Evolutionary conservation across 176 grass and related monocot species (phyloP), one percentile per base, ranked within the genome.

Genomic region (Triticum monococcum): DNA sequence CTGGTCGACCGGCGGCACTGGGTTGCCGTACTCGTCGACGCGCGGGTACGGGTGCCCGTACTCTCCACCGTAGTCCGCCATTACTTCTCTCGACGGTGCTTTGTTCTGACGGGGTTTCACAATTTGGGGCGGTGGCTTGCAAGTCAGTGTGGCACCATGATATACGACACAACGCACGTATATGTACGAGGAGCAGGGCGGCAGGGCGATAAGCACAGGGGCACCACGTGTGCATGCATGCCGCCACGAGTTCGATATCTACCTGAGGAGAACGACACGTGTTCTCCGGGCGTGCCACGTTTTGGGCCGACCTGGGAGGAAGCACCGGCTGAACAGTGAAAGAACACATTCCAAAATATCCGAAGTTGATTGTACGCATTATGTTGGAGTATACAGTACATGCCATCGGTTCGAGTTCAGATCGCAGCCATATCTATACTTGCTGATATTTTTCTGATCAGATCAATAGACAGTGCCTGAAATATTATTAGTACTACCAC

Each of bases 21-120:
- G 93, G 68, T 91, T 89, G 5, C 94, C 94, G 79, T 88, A 93
- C 85, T 93, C 85, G 83, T 96, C 89, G 4, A 91, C 87, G 75
- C 94, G 88, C 32, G 85, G 88, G 73, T 89, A 88, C 23, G 78
- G 92, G 30, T 86, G 63, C 5, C 89, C 92, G 67, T 91, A 86
- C 61, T 85, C 86, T 35, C 87, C 86, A 17, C 36, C 68, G 11
- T 82, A 43, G 25, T 87, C 90, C 68, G 84, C 85, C 91, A 91
- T 93, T 50, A 18, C 18, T 7, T 36, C 35, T 32, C 40, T 24
- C 35, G 22, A 17, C 13, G 48, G 25, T 14, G 2, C 38, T 56
- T 36, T 28, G 4, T 5, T 13, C 1, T 4, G 16, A 23, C 31
- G 3, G 30, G 7, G 7, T 8, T 52, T 17, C 18, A 48, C 63